These are phyloP conservation scores for Ascochyta lentis DNA, from an alignment of 2,329 filamentous ascomycete species.

Conservation along the genomic window DNA sequence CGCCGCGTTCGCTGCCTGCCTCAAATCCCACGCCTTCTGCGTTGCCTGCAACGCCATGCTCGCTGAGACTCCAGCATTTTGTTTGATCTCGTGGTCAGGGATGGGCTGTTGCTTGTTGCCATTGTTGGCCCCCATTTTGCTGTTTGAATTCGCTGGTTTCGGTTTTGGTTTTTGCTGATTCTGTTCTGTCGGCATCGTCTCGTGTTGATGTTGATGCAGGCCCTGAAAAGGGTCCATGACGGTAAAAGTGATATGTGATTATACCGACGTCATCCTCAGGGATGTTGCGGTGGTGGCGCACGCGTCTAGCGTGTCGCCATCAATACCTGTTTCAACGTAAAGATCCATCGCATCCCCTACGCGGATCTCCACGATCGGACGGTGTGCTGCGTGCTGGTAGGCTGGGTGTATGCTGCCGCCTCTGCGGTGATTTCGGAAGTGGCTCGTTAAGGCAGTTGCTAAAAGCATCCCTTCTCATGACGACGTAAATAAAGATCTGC, in stretches of 20 bases:
- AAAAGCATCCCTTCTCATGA: background rate
- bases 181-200: conserved; percentile 1
- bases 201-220: background rate
- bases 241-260: conserved; percentile 2
- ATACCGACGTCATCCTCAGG: conserved; percentile 17
- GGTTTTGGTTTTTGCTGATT: conserved; percentile 9
- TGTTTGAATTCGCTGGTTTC: conserved; percentile 6
- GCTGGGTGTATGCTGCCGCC: background rate
- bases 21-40: conserved; percentile 50
- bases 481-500: background rate
- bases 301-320: conserved; percentile 3
- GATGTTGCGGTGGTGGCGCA: conserved; percentile 11
- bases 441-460: background rate
- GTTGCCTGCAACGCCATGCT: conserved; percentile 45
- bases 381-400: background rate
- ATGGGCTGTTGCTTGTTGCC: conserved; percentile 27
- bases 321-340: conserved; percentile 17
- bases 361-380: conserved; percentile 9
- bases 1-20: conserved; percentile 50
- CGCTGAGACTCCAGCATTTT: conserved; percentile 49
- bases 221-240: background rate
- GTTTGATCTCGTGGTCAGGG: conserved; percentile 47
- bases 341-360: conserved; percentile 2
- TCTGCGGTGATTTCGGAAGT: background rate
- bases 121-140: conserved; percentile 20